A percentile compares a stretch with the other conserved stretches of the same genome.
Evolutionary conservation across 208 protist genomes (phyloP).

Genomic region (Leishmania gerbilli): DNA sequence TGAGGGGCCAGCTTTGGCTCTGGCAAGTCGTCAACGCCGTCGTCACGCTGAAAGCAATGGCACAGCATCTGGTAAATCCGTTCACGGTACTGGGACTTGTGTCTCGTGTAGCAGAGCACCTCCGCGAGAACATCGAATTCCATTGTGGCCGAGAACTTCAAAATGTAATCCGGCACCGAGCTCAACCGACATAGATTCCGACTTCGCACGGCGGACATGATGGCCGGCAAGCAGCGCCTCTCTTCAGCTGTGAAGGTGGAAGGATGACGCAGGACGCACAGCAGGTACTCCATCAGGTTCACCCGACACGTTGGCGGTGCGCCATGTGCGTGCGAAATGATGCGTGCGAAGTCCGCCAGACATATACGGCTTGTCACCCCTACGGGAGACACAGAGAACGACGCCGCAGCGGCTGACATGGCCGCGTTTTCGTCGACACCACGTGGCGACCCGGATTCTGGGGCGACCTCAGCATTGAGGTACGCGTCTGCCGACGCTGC

Average conservation of each 20-base stretch:
- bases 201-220: slow-evolving; percentile 20
- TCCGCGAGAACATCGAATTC: slow-evolving; percentile 7
- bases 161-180: slow-evolving; percentile 22
- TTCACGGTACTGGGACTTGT: neutral
- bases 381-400: neutral
- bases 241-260: slow-evolving; percentile 23
- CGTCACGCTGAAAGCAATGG: neutral
- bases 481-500: neutral
- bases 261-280: slow-evolving; percentile 26
- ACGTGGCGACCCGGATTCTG: neutral
- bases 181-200: neutral
- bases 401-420: neutral
- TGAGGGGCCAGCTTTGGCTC: neutral
- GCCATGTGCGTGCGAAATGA: neutral
- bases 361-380: neutral
- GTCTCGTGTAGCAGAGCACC: neutral
- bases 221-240: slow-evolving; percentile 13
- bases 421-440: neutral
- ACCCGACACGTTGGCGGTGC: slow-evolving; percentile 1
- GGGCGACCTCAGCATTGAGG: neutral
- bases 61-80: slow-evolving; percentile 1
- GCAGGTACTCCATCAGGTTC: slow-evolving; percentile 34
- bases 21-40: neutral
- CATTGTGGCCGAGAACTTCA: slow-evolving; percentile 11
- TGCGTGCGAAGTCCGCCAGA: neutral